Base-by-base conservation (phyloP, 192 early-diverging fungal species). In the Gaertneriomyces sp. region DNA sequence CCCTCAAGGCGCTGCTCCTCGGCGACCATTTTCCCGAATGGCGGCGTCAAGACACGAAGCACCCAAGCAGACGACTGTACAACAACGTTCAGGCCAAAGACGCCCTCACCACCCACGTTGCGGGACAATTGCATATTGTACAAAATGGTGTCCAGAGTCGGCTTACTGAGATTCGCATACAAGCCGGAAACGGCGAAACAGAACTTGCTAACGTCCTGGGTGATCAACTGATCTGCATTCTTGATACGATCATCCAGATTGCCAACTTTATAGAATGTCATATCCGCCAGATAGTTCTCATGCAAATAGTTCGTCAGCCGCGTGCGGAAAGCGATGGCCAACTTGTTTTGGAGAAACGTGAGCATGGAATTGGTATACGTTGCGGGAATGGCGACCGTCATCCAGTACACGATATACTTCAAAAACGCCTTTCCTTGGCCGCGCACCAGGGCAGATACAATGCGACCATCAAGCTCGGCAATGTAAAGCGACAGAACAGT, bases 281-380 rank as follows among this genome's bases (percentile, higher is more conserved):
- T 94, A 76, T 90, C 89, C 12, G 76, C 74, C 39, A 96, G 79
- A 74, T 96, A 98, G 69, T 90, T 76, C 53, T 86, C 75, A 66
- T 97, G 94, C 12, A 93, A 85, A 62, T 93, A 83, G 70, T 90
- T 87, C 12, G 94, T 98, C 47, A 98, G 84, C 10, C 73, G 53
- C 7, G 75, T 74, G 1, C 82, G 64, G 69, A 84, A 82, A 7
- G 76, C 80, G 45, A 84, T 80, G 5, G 78, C 68, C 10, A 84
- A 68, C 71, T 84, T 82, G 45, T 73, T 72, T 72, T 82, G 82
- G 14, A 83, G 68, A 54, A 72, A 83, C 7, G 76, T 72, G 59
- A 91, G 86, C 87, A 96, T 89, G 71, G 86, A 89, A 78, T 98
- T 98, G 59, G 95, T 96, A 76, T 94, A 92, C 49, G 95, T 98